A percentile compares a stretch with the other conserved stretches of the same genome.
phyloP scores from a whole-genome alignment of 2,329 filamentous ascomycete species.

The Xylaria sp. region DNA sequence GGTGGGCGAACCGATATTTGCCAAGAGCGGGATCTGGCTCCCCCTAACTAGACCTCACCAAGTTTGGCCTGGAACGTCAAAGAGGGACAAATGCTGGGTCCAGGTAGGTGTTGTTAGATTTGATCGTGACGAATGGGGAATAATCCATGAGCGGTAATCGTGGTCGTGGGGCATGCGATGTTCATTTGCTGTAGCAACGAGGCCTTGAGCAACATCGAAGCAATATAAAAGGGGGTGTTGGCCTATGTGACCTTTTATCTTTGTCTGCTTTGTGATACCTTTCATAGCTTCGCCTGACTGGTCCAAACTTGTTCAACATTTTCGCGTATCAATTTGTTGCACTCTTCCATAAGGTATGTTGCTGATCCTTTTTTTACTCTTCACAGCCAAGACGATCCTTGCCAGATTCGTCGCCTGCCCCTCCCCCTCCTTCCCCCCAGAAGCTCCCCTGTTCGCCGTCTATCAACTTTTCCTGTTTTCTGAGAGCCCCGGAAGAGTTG shows the following conservation, averaged over 20 bases:
- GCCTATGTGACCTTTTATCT: background rate
- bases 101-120: conserved; percentile 17
- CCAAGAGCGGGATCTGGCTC: conserved; percentile 23
- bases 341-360: conserved; percentile 41
- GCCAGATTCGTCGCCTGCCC: conserved; percentile 23
- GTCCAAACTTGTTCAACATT: background rate
- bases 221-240: conserved; percentile 13
- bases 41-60: conserved; percentile 7
- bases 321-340: conserved; percentile 16
- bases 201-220: conserved; percentile 5
- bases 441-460: conserved; percentile 21
- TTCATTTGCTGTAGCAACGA: conserved; percentile 26
- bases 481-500: conserved; percentile 3
- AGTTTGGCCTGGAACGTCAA: background rate
- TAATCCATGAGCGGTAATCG: background rate
- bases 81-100: background rate
- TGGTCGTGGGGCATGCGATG: conserved; percentile 19
- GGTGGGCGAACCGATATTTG: conserved; percentile 22
- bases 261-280: background rate
- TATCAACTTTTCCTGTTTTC: conserved; percentile 6
- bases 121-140: conserved; percentile 17
- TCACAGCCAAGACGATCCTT: conserved; percentile 32
- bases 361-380: conserved; percentile 38
- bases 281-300: background rate
- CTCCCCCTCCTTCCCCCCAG: conserved; percentile 27